Evolutionary conservation across 169 alveolate genomes (phyloP), one percentile per base, ranked within the genome.

Genomic region (Cryptosporidium bovis): DNA sequence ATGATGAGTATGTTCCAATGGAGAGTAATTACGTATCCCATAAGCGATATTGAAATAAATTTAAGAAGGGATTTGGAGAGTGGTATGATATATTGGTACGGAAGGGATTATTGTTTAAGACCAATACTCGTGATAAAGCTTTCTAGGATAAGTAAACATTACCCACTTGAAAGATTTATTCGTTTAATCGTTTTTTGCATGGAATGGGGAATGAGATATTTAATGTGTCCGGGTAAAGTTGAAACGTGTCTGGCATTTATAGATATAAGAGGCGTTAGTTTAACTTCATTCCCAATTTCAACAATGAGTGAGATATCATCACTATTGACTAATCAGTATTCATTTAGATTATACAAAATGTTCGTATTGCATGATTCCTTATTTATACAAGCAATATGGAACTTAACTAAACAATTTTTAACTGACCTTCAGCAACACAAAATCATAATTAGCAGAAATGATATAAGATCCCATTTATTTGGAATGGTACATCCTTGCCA

Each of bases 401-500:
- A 64, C 51, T 58, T 91, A 31, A 92, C 84, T 67, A 92, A 92
- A 65, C 92, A 84, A 60, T 84, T 91, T 34, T 82, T 92, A 27
- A 91, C 94, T 15, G 93, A 91, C 34, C 83, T 90, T 46, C 94
- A 92, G 77, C 94, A 92, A 50, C 94, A 90, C 71, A 92, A 92
- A 50, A 91, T 92, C 71, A 71, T 62, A 15, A 84, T 92, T 24
- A 60, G 87, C 24, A 77, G 87, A 77, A 77, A 77, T 13, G 87
- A 77, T 20, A 77, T 51, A 12, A 69, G 56, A 62, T 67, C 92
- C 31, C 71, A 60, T 66, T 36, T 46, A 40, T 85, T 67, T 83
- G 56, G 82, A 65, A 71, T 90, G 44, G 66, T 85, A 50, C 91
- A 66, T 40, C 82, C 91, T 6, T 65, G 67, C 64, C 94, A 92